Percentiles rank a stretch among this genome's conserved stretches.
phyloP scores from a whole-genome alignment of 73 alveolate species.

The Urostyla sp. region DNA sequence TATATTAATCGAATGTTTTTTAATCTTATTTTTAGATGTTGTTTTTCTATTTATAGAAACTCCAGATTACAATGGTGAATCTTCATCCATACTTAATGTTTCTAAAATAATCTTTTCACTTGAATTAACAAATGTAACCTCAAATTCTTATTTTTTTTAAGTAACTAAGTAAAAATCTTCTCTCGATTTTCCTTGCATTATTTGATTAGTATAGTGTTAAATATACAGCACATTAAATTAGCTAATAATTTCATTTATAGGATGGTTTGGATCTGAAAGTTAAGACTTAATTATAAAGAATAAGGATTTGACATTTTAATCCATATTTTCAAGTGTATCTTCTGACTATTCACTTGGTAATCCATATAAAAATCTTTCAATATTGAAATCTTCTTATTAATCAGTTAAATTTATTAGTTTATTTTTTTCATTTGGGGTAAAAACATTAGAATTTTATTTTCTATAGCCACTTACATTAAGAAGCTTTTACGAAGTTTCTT shows the following conservation, averaged over 20 bases:
- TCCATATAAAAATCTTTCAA: not conserved
- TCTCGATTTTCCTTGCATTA: constrained; percentile 3
- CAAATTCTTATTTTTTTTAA: not conserved
- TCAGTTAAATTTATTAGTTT: too few relatives aligned
- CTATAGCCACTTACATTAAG: too few relatives aligned
- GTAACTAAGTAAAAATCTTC: constrained; percentile 20
- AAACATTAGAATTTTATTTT: too few relatives aligned
- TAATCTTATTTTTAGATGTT: not conserved
- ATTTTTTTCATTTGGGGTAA: too few relatives aligned
- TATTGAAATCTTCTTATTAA: not conserved
- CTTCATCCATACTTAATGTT: not conserved
- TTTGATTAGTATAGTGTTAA: constrained; percentile 5
- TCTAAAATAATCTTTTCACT: constrained; percentile 3
- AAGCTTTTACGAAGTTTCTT: too few relatives aligned
- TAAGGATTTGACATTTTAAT: not conserved
- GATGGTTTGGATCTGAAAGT: constrained; percentile 6
- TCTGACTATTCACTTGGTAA: too few relatives aligned
- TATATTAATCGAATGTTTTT: constrained; percentile 13
- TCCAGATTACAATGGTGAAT: constrained; percentile 4
- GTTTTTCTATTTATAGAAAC: not conserved
- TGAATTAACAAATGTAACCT: not conserved
- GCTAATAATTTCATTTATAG: not conserved
- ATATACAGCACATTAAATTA: not conserved
- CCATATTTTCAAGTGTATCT: constrained; percentile 41
- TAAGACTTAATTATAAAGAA: constrained; percentile 11